A percentile compares a stretch with the other conserved stretches of the same genome.
Conservation (phyloP, 768 basidiomycete genomes). For the Suillus subluteus region DNA sequence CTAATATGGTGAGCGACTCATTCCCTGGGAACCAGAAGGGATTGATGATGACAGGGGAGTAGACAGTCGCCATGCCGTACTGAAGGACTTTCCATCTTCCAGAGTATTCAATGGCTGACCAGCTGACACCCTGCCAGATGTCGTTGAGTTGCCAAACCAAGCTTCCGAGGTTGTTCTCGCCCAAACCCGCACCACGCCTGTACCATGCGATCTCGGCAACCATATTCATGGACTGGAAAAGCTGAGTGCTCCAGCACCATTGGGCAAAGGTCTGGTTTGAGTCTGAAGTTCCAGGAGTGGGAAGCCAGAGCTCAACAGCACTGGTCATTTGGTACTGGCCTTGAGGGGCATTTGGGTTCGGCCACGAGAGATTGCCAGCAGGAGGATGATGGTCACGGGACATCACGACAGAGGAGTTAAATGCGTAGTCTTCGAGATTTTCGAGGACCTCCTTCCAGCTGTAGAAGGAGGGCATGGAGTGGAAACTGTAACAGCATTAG, state of each 20-base stretch:
- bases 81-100: slow-evolving; percentile 64
- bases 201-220: slow-evolving; percentile 63
- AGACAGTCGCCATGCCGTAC: slow-evolving; percentile 49
- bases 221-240: slow-evolving; percentile 64
- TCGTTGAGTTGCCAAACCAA: slow-evolving; percentile 65
- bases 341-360: slow-evolving; percentile 56
- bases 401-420: slow-evolving; percentile 59
- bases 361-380: slow-evolving; percentile 53
- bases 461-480: slow-evolving; percentile 67
- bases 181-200: slow-evolving; percentile 58
- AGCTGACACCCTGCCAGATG: slow-evolving; percentile 62
- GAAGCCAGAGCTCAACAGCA: slow-evolving; percentile 59
- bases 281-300: slow-evolving; percentile 50
- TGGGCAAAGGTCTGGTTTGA: slow-evolving; percentile 63
- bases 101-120: slow-evolving; percentile 59
- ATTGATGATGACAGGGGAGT: slow-evolving; percentile 51
- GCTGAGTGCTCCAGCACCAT: slow-evolving; percentile 65
- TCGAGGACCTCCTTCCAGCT: slow-evolving; percentile 60
- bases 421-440: slow-evolving; percentile 53
- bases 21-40: slow-evolving; percentile 60
- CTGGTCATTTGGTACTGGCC: slow-evolving; percentile 57
- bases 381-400: slow-evolving; percentile 62
- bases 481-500: slow-evolving; percentile 43
- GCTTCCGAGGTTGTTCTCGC: slow-evolving; percentile 61
- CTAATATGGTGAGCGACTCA: slow-evolving; percentile 50